phyloP scores from a whole-genome alignment of 352 stramenopile species.

The Pythium grandisporangium region DNA sequence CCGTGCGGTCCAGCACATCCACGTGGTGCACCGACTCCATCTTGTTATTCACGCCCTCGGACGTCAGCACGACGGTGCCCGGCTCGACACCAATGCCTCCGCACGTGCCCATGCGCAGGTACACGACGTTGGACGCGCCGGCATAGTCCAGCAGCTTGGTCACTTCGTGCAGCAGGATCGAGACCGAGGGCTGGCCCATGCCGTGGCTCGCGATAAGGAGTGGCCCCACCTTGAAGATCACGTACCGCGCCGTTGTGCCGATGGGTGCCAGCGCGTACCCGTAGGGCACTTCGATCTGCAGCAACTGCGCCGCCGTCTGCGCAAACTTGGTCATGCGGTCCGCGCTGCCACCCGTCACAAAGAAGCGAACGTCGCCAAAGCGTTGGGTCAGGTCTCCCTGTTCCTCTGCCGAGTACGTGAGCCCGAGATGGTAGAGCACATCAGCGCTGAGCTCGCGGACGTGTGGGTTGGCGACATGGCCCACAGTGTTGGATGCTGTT shows the following conservation, averaged over 20 bases:
- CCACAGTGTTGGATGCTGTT: not conserved
- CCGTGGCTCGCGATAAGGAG: slow-evolving; percentile 77
- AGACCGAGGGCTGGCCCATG: slow-evolving; percentile 76
- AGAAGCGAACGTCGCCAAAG: slow-evolving; percentile 77
- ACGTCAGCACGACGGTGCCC: slow-evolving; percentile 75
- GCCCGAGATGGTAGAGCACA: slow-evolving; percentile 72
- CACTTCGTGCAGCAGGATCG: slow-evolving; percentile 75
- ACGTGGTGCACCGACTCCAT: slow-evolving; percentile 62
- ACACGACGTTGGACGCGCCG: slow-evolving; percentile 32
- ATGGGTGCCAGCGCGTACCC: slow-evolving; percentile 55
- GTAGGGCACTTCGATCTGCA: slow-evolving; percentile 49
- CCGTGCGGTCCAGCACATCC: slow-evolving; percentile 41
- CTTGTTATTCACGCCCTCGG: slow-evolving; percentile 76
- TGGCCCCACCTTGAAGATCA: slow-evolving; percentile 72
- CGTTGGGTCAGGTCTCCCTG: slow-evolving; percentile 27
- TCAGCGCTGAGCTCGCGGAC: slow-evolving; percentile 46
- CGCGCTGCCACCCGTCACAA: slow-evolving; percentile 59
- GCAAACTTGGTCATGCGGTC: slow-evolving; percentile 75
- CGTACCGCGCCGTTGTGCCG: slow-evolving; percentile 62
- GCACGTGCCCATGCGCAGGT: slow-evolving; percentile 80
- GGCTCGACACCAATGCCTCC: slow-evolving; percentile 66
- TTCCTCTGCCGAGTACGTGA: slow-evolving; percentile 43
- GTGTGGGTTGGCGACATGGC: slow-evolving; percentile 57
- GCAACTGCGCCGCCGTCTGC: slow-evolving; percentile 32
- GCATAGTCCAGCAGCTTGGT: slow-evolving; percentile 80